Conservation (phyloP, 352 stramenopile genomes). For the Phytophthora megakarya region DNA sequence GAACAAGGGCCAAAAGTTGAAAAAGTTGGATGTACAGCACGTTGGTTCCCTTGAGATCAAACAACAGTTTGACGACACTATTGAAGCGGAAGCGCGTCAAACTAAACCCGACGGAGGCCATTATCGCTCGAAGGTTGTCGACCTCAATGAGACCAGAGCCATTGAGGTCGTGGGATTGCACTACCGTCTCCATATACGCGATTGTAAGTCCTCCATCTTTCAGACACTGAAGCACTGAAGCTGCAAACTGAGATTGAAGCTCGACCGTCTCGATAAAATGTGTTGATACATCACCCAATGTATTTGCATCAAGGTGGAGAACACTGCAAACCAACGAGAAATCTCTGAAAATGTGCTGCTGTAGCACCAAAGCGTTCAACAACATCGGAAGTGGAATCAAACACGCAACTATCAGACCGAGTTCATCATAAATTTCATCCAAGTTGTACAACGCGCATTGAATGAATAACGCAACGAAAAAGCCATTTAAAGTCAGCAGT, state of each 20-base stretch:
- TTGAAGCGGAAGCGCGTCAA: constrained; percentile 66
- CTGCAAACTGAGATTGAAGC: constrained; percentile 51
- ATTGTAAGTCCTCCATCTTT: constrained; percentile 12
- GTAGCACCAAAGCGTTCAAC: constrained; percentile 57
- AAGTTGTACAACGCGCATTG: constrained; percentile 61
- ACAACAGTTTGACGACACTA: constrained; percentile 54
- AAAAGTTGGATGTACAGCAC: constrained; percentile 52
- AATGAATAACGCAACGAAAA: constrained; percentile 59
- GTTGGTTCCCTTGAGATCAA: constrained; percentile 37
- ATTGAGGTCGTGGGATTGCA: constrained; percentile 32
- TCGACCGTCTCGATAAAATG: constrained; percentile 61
- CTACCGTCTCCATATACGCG: constrained; percentile 33
- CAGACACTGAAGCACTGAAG: constrained; percentile 34
- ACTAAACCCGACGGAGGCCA: constrained; percentile 44
- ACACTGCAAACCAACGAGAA: constrained; percentile 60
- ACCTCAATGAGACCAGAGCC: constrained; percentile 43
- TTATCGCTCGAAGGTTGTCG: constrained; percentile 41
- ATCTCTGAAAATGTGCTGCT: constrained; percentile 54
- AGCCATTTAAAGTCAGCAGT: constrained; percentile 62
- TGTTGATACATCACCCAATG: constrained; percentile 53
- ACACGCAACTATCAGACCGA: constrained; percentile 27
- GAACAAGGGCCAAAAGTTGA: constrained; percentile 35
- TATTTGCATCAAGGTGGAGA: constrained; percentile 48
- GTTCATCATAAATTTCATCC: constrained; percentile 35
- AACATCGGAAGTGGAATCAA: constrained; percentile 45